phyloP scores from a whole-genome alignment of 371 early-diverging fungal genomes.

The Funneliformis caledonium region DNA sequence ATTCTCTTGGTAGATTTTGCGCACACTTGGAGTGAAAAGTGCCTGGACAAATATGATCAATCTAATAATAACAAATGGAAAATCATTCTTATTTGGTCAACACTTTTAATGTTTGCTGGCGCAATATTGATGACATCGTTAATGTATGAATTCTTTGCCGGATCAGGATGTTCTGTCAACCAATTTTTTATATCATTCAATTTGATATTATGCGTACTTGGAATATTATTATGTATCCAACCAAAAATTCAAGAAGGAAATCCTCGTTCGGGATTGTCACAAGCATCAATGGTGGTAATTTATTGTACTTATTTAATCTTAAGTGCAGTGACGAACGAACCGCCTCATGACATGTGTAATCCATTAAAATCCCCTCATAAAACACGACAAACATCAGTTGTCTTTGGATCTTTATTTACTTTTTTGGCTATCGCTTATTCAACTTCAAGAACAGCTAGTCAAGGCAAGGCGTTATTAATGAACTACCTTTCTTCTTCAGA shows the following conservation, averaged over 20 bases:
- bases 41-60: slow-evolving; percentile 81
- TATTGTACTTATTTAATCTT: slow-evolving; percentile 91
- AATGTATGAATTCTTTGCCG: slow-evolving; percentile 82
- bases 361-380: slow-evolving; percentile 75
- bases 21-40: slow-evolving; percentile 84
- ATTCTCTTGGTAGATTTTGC: slow-evolving; percentile 95
- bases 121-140: slow-evolving; percentile 73
- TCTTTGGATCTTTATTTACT: slow-evolving; percentile 92
- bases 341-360: slow-evolving; percentile 71
- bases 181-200: slow-evolving; percentile 92
- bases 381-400: slow-evolving; percentile 81
- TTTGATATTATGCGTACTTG: slow-evolving; percentile 71
- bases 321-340: slow-evolving; percentile 86
- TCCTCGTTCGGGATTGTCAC: slow-evolving; percentile 88
- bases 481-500: slow-evolving; percentile 46
- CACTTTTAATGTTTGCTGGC: slow-evolving; percentile 67
- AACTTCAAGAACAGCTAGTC: slow-evolving; percentile 90
- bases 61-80: slow-evolving; percentile 76
- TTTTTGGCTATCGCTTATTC: slow-evolving; percentile 93
- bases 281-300: slow-evolving; percentile 89
- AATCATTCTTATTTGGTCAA: slow-evolving; percentile 72
- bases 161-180: slow-evolving; percentile 79
- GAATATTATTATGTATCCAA: slow-evolving; percentile 71
- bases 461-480: slow-evolving; percentile 66
- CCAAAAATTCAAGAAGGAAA: slow-evolving; percentile 91